Base-by-base conservation (phyloP, 2,329 filamentous ascomycete genomes). In the Helotiales sp. region DNA sequence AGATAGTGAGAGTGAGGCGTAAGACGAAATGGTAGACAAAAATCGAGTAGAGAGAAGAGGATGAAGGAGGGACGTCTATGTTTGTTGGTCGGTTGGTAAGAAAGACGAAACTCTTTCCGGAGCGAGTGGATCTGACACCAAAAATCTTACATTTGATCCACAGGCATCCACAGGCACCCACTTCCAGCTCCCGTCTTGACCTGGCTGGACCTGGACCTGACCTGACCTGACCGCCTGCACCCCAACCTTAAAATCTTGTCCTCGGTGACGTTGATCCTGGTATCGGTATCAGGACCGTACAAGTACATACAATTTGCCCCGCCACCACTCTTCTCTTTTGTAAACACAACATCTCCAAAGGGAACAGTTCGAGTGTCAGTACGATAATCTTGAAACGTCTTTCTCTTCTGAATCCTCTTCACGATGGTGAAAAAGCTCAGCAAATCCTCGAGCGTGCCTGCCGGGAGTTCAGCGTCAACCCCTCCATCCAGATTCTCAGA, bases 401-500 rank as follows among this genome's bases (percentile, higher is more conserved):
- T 68, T 22, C 11, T 69, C n/a, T 8, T 69, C 20, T 40, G 61
- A n/a, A 24, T 64, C 20, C n/a, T 66, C 17, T 11, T 57, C 59
- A 69, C 52, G 40, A 76, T 76, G 75, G 67, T 66, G 6, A 75
- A 71, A 54, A 75, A 72, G 52, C 45, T 62, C 10, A 61, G 64
- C 63, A 75, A 75, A 65, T 55, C 37, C 15, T 59, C 64, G 11
- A 40, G 43, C 20, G 34, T 30, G 5, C 43, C 64, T 20, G 40
- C 66, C 20, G 67, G 68, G 24, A 11, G 61, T 20, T 32, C 65
- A 22, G 67, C 64, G 45, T 67, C 69, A 37, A 54, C 61, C 32
- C 69, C 73, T 20, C 75, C 74, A 64, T 69, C 72, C 3, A 72
- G 69, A 6, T 71, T 76, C n/a, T 59, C 69, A 30, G 74, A 77